These are phyloP conservation scores for Podila clonocystis DNA, from an alignment of 192 early-diverging fungal species.

Conservation along the genomic window DNA sequence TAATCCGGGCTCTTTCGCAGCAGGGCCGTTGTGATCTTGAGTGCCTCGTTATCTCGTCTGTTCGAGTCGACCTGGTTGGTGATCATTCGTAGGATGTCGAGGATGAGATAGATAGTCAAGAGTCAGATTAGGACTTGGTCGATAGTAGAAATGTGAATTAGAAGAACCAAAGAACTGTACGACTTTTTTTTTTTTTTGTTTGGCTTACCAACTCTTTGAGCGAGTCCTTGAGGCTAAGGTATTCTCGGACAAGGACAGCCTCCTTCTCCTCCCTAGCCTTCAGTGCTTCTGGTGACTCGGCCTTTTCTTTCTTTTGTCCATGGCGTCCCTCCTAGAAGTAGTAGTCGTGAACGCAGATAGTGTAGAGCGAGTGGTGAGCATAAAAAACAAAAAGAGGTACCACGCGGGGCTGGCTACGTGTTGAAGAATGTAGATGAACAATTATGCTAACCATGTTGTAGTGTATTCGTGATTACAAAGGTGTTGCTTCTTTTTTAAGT, in stretches of 20 bases:
- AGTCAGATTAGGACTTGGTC: background rate
- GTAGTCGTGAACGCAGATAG: background rate
- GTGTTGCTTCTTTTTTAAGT: too few relatives aligned
- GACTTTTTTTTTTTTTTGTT: background rate
- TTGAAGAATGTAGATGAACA: too few relatives aligned
- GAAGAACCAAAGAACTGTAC: background rate
- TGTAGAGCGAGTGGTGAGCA: background rate
- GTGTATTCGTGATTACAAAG: too few relatives aligned
- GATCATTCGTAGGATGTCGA: background rate
- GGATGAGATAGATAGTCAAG: background rate
- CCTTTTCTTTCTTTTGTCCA: conserved; percentile 37
- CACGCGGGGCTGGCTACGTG: too few relatives aligned
- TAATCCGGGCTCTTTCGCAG: conserved; percentile 89
- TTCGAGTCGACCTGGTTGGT: conserved; percentile 44
- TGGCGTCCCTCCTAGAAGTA: background rate
- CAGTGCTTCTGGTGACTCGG: conserved; percentile 27
- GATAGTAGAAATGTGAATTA: background rate
- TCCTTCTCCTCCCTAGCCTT: conserved; percentile 39
- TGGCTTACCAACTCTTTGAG: conserved; percentile 8
- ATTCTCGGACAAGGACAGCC: conserved; percentile 22
- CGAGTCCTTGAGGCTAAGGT: conserved; percentile 30
- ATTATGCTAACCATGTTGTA: too few relatives aligned
- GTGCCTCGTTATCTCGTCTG: conserved; percentile 58
- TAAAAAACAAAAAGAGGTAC: background rate
- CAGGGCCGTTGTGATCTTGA: conserved; percentile 75